Evolutionary conservation across 2,329 filamentous ascomycete genomes (phyloP), one percentile per base, ranked within the genome.

Genomic region (Exophiala mesophila): DNA sequence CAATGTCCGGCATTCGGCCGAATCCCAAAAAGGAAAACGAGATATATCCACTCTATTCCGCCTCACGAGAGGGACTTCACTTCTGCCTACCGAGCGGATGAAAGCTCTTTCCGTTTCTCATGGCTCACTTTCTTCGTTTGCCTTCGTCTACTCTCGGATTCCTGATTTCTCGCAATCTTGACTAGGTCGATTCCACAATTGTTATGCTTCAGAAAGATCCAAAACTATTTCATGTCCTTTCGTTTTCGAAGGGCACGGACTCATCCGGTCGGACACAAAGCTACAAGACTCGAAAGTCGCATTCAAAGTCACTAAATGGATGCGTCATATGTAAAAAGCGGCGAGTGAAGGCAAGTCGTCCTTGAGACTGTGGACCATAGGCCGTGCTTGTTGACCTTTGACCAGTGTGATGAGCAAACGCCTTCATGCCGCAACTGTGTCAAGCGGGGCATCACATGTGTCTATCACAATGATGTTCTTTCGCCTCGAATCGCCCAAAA

Each of bases 331-430:
- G 62, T 36, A 63, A 64, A 44, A 55, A 47, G 39, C 48, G 61
- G 5, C 59, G 61, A 10, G 55, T 64, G 6, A 65, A 64, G 50
- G 62, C 63, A 34, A 53, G 58, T 49, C 7, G 12, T 28, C 15
- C 15, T 16, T n/a, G 18, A 31, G 13, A 31, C 7, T 12, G 17
- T 34, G 7, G 23, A 12, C 23, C 23, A 6, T 26, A 12, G 23
- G 12, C 23, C 23, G 23, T 6, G 4, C n/a, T 19, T 19, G 20
- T 18, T 17, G 9, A 6, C 6, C 13, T 17, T 8, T 9, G 28
- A 26, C 12, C 54, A 63, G 61, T 64, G 61, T 37, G 61, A 63
- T 29, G 61, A 64, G 44, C 58, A 54, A 31, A 56, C 53, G n/a
- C 60, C 60, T 5, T 36, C 39, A 9, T 63, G 60, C 44, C 43